These are phyloP conservation scores for Aegilops bicornis DNA, from an alignment of 176 grass and related monocot species.

Conservation along the genomic window DNA sequence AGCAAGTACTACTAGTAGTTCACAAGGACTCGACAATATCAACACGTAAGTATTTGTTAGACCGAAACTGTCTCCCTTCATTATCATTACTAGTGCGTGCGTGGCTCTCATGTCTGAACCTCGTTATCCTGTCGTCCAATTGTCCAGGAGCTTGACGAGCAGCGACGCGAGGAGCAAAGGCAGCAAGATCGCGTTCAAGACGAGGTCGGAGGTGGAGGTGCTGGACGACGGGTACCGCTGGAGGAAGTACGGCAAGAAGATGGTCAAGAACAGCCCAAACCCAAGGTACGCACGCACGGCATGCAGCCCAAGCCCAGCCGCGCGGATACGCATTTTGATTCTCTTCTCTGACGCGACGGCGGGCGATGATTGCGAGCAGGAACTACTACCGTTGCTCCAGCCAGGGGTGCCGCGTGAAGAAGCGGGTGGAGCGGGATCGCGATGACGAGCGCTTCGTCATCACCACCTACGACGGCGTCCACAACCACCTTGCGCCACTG, in stretches of 20 bases:
- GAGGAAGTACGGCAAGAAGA: constrained; percentile 91
- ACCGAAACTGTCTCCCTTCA: not conserved
- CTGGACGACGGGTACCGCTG: constrained; percentile 80
- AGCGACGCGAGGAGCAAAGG: not conserved
- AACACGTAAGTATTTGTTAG: constrained; percentile 2
- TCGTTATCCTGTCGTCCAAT: not conserved
- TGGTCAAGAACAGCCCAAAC: constrained; percentile 73
- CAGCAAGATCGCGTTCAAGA: constrained; percentile 68
- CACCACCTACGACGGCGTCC: constrained; percentile 81
- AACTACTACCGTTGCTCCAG: constrained; percentile 76
- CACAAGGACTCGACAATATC: not conserved
- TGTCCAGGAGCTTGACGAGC: not conserved
- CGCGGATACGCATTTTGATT: not conserved
- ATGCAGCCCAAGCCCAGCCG: constrained; percentile 47
- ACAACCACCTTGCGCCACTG: constrained; percentile 46
- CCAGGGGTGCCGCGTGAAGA: constrained; percentile 71
- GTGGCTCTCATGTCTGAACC: not conserved
- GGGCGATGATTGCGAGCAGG: constrained; percentile 17
- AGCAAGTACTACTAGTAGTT: not conserved
- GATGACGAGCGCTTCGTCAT: constrained; percentile 70
- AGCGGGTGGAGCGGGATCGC: constrained; percentile 55
- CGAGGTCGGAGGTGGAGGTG: constrained; percentile 52
- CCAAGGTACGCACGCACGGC: constrained; percentile 40
- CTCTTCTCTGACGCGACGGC: not conserved
- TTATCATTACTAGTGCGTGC: not conserved